phyloP scores from a whole-genome alignment of 2,329 filamentous ascomycete genomes.

The Hypoxylon sp. region DNA sequence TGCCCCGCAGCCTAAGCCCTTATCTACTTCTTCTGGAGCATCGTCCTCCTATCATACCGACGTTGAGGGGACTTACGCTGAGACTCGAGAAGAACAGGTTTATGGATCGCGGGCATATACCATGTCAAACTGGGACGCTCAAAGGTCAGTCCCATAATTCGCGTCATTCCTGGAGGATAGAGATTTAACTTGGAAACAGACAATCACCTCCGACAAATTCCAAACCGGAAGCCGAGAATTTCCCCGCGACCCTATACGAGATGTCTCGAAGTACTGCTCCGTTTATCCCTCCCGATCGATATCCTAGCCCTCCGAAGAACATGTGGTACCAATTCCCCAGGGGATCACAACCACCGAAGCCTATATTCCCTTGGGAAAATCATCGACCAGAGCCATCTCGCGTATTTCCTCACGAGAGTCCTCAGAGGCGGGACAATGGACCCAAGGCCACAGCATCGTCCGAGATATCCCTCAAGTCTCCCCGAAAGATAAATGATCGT shows the following conservation, averaged over 20 bases:
- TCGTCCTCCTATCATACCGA: slow-evolving; percentile 54
- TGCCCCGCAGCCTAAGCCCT: slow-evolving; percentile 43
- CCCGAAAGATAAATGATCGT: slow-evolving; percentile 40
- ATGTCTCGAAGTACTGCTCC: slow-evolving; percentile 84
- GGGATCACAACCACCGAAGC: slow-evolving; percentile 70
- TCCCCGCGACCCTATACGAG: slow-evolving; percentile 82
- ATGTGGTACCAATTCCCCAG: slow-evolving; percentile 91
- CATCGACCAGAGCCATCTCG: slow-evolving; percentile 74
- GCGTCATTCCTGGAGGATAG: background rate
- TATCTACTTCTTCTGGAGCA: slow-evolving; percentile 43
- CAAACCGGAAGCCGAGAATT: slow-evolving; percentile 86
- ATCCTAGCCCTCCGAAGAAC: slow-evolving; percentile 86
- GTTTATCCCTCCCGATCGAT: slow-evolving; percentile 82
- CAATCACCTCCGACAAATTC: slow-evolving; percentile 76
- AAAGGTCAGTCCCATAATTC: slow-evolving; percentile 60
- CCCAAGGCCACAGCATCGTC: slow-evolving; percentile 28
- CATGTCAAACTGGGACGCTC: slow-evolving; percentile 67
- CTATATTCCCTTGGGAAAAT: slow-evolving; percentile 93
- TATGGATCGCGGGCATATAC: slow-evolving; percentile 45
- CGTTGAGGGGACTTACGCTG: slow-evolving; percentile 65
- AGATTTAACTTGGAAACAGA: slow-evolving; percentile 60
- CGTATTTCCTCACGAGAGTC: slow-evolving; percentile 73
- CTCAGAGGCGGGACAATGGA: slow-evolving; percentile 46
- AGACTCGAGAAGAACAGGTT: slow-evolving; percentile 62
- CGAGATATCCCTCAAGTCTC: slow-evolving; percentile 39